A percentile compares a stretch with the other conserved stretches of the same genome.
These are phyloP conservation scores for Limonium bicolor DNA, from an alignment of 148 eudicot genomes.

Conservation along the genomic window DNA sequence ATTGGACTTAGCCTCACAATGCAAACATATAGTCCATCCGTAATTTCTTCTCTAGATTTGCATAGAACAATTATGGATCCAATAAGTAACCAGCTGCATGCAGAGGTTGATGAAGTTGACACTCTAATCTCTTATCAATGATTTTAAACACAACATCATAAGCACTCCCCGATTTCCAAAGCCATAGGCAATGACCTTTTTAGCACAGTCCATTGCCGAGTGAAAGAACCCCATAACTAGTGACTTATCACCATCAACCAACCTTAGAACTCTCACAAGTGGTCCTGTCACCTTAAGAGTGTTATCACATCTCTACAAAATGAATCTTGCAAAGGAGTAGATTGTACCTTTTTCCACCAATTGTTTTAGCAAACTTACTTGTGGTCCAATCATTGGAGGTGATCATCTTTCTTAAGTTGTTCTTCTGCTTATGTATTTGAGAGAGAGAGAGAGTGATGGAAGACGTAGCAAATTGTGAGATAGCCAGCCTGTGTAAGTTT, in stretches of 20 bases:
- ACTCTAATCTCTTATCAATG: constrained; percentile 5
- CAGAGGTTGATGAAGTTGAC: constrained; percentile 9
- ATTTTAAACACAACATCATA: not conserved
- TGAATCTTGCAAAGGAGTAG: not conserved
- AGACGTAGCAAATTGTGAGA: constrained; percentile 7
- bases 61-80: not conserved
- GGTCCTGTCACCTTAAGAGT: not conserved
- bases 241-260: constrained; percentile 1
- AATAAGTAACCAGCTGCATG: not conserved
- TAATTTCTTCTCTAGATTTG: not conserved
- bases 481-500: constrained; percentile 1
- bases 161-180: not conserved
- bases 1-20: not conserved
- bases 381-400: constrained; percentile 7
- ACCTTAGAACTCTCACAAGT: not conserved
- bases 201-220: not conserved
- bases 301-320: constrained; percentile 1
- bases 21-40: not conserved
- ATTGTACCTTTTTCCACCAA: not conserved
- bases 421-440: not conserved
- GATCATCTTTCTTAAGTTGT: constrained; percentile 9
- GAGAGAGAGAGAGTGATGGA: constrained; percentile 13
- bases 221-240: not conserved
- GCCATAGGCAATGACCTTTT: not conserved
- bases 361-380: not conserved